These are phyloP conservation scores for Phaffia tasmanica DNA, from an alignment of 768 basidiomycete species.

Conservation along the genomic window DNA sequence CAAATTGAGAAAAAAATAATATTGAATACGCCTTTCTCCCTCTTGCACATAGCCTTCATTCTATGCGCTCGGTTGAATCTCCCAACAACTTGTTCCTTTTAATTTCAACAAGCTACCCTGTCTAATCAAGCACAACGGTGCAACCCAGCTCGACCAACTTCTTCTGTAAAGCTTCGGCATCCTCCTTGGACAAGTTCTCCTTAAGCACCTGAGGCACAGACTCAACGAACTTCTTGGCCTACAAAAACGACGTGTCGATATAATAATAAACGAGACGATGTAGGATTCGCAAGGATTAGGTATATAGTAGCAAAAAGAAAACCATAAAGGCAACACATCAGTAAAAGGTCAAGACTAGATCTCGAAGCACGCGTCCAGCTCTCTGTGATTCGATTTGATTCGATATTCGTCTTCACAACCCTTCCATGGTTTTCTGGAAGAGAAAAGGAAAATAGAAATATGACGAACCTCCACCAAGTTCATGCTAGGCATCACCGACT, in stretches of 20 bases:
- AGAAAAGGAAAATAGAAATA: not conserved
- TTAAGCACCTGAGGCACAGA: constrained; percentile 84
- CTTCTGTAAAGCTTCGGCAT: constrained; percentile 89
- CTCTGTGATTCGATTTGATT: not conserved
- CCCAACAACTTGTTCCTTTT: too few relatives aligned
- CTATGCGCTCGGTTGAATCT: too few relatives aligned
- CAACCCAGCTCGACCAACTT: constrained; percentile 83
- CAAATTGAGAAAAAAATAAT: too few relatives aligned
- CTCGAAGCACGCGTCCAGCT: not conserved
- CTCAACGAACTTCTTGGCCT: constrained; percentile 99
- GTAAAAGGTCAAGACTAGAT: not conserved
- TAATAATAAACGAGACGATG: not conserved
- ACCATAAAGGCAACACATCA: not conserved
- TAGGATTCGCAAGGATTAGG: not conserved
- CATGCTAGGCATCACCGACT: constrained; percentile 86
- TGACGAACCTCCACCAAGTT: constrained; percentile 85
- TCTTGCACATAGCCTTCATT: too few relatives aligned
- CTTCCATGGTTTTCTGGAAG: not conserved
- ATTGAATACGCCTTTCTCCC: too few relatives aligned
- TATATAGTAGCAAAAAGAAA: not conserved
- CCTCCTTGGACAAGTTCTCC: constrained; percentile 90
- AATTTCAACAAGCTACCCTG: not conserved
- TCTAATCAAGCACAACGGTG: constrained; percentile 69
- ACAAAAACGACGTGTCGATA: constrained; percentile 1
- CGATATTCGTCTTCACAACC: not conserved